phyloP scores from a whole-genome alignment of 192 early-diverging fungal genomes.

The Backusella tuberculispora region DNA sequence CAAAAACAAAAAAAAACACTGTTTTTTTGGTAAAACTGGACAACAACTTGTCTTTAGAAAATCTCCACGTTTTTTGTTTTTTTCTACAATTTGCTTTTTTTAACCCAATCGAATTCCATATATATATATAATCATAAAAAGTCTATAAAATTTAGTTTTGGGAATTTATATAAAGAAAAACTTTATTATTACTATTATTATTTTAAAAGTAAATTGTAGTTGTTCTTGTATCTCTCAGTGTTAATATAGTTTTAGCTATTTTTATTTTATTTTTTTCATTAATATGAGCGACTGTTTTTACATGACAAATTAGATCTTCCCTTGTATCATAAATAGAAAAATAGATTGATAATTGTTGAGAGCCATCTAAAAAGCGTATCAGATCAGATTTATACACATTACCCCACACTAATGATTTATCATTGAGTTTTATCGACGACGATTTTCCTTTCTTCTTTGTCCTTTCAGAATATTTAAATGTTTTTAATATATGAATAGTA shows the following conservation, averaged over 20 bases:
- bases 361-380: neutral
- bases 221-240: neutral
- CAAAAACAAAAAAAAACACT: too few species aligned
- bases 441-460: neutral
- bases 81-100: neutral
- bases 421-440: neutral
- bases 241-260: neutral
- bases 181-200: too few species aligned
- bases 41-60: neutral
- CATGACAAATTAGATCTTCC: neutral
- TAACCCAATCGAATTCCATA: too few species aligned
- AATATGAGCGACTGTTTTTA: neutral
- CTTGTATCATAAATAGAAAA: neutral
- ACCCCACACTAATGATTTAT: neutral
- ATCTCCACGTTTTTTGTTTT: conserved; percentile 14
- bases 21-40: neutral
- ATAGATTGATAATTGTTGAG: neutral
- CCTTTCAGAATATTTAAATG: neutral
- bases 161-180: neutral
- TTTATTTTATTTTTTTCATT: neutral
- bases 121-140: too few species aligned
- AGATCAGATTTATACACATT: neutral
- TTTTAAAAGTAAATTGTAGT: neutral
- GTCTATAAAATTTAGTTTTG: neutral
- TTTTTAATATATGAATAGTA: neutral